Evolutionary conservation across 768 basidiomycete species (phyloP).

Genomic region (Pleurotus djamor): DNA sequence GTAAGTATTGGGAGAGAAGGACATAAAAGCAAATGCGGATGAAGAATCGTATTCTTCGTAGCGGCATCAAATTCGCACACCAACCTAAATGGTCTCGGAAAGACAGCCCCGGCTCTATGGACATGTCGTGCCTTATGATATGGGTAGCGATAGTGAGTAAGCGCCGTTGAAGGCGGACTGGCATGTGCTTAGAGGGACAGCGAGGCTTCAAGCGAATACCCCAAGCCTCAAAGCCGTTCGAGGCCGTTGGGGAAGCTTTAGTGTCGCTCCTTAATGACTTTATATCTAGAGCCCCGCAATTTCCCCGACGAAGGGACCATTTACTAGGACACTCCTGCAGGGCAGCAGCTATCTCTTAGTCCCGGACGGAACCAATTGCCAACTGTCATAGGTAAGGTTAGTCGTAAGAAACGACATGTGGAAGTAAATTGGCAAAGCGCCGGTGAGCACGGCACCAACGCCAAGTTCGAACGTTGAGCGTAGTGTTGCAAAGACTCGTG

Average conservation of each 20-base stretch:
- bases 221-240: no score
- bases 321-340: background rate
- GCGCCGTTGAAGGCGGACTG: background rate
- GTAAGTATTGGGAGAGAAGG: background rate
- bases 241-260: no score
- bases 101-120: background rate
- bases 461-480: background rate
- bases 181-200: background rate
- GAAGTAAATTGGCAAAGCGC: background rate
- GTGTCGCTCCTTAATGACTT: no score
- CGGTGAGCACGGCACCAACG: background rate
- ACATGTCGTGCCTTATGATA: background rate
- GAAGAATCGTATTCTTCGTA: background rate
- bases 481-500: background rate
- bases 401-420: background rate
- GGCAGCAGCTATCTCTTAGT: background rate
- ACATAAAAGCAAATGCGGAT: background rate
- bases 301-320: no score
- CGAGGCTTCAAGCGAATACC: no score
- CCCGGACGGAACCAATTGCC: background rate
- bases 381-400: no score
- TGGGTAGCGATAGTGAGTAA: background rate
- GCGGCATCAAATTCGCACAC: background rate
- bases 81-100: background rate
- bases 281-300: no score